Conservation (phyloP, 768 basidiomycete species). For the Mrakia hoshinonis region DNA sequence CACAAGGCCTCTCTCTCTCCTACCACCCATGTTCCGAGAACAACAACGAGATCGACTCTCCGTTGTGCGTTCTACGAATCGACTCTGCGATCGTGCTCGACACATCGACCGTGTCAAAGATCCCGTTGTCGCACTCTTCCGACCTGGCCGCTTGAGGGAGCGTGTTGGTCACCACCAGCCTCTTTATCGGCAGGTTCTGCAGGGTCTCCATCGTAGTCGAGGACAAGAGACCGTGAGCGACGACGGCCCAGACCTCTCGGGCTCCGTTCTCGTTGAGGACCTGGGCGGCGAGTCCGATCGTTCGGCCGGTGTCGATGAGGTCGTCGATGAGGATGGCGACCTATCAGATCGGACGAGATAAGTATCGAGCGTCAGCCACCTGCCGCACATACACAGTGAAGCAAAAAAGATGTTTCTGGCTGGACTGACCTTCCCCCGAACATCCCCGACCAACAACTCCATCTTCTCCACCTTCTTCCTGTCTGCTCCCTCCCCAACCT, state of each 20-base stretch:
- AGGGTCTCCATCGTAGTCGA: conserved; percentile 75
- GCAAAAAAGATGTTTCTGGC: neutral
- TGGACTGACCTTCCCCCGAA: conserved; percentile 50
- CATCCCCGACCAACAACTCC: conserved; percentile 72
- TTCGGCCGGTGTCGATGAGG: conserved; percentile 83
- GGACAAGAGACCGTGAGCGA: conserved; percentile 82
- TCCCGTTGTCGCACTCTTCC: conserved; percentile 53
- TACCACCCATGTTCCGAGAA: conserved; percentile 26
- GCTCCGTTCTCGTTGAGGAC: conserved; percentile 87
- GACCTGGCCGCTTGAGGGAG: conserved; percentile 73
- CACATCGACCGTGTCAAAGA: conserved; percentile 90
- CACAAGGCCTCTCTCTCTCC: no score
- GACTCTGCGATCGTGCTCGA: conserved; percentile 92
- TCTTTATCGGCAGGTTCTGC: conserved; percentile 66
- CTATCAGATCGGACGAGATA: conserved; percentile 44
- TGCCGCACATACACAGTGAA: neutral
- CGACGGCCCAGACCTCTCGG: conserved; percentile 73
- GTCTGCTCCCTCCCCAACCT: conserved; percentile 28
- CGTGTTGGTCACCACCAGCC: conserved; percentile 97
- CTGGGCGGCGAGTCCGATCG: conserved; percentile 79
- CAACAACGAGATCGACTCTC: conserved; percentile 40
- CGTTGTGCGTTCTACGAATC: conserved; percentile 90
- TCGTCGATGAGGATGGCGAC: conserved; percentile 93
- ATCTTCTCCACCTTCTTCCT: conserved; percentile 38
- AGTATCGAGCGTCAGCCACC: neutral